phyloP scores from a whole-genome alignment of 495 filamentous ascomycete genomes.

The Hypoxylon intermedium region DNA sequence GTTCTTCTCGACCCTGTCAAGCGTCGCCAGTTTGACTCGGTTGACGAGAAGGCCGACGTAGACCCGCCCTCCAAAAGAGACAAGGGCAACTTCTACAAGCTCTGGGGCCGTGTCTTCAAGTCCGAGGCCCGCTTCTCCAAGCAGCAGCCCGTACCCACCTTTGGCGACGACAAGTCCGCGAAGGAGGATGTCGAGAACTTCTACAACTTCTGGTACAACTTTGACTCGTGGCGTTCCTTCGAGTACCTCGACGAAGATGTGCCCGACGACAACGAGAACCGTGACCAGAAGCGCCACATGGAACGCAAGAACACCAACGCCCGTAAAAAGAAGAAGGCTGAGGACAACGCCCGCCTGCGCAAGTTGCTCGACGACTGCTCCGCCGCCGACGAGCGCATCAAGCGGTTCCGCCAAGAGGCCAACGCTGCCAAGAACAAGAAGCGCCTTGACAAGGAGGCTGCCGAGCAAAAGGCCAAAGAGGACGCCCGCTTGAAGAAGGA shows the following conservation, averaged over 20 bases:
- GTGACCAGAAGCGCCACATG: slow-evolving; percentile 96
- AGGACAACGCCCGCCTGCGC: slow-evolving; percentile 89
- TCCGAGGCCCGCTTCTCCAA: slow-evolving; percentile 92
- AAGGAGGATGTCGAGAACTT: slow-evolving; percentile 90
- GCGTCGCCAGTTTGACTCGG: slow-evolving; percentile 94
- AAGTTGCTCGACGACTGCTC: slow-evolving; percentile 86
- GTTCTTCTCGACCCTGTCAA: slow-evolving; percentile 89
- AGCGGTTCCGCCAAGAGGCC: slow-evolving; percentile 90
- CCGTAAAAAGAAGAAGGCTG: slow-evolving; percentile 98
- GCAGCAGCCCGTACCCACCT: slow-evolving; percentile 79
- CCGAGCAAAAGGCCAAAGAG: slow-evolving; percentile 81
- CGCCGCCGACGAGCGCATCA: slow-evolving; percentile 89
- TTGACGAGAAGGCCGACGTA: slow-evolving; percentile 90
- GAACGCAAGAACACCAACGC: slow-evolving; percentile 98
- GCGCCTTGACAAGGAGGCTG: slow-evolving; percentile 87
- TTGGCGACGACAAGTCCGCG: slow-evolving; percentile 84
- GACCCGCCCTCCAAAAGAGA: slow-evolving; percentile 93
- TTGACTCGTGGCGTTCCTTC: slow-evolving; percentile 96
- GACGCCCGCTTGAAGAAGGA: slow-evolving; percentile 78
- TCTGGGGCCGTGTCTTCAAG: slow-evolving; percentile 86
- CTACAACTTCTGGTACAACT: slow-evolving; percentile 99
- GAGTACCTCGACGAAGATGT: slow-evolving; percentile 99
- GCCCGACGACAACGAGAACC: slow-evolving; percentile 97
- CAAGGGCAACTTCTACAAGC: slow-evolving; percentile 92
- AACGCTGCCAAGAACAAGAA: slow-evolving; percentile 94